Percentiles rank a stretch among this genome's conserved stretches.
phyloP scores from a whole-genome alignment of 1,284 basidiomycete species.

The Entoloma clypeatum region DNA sequence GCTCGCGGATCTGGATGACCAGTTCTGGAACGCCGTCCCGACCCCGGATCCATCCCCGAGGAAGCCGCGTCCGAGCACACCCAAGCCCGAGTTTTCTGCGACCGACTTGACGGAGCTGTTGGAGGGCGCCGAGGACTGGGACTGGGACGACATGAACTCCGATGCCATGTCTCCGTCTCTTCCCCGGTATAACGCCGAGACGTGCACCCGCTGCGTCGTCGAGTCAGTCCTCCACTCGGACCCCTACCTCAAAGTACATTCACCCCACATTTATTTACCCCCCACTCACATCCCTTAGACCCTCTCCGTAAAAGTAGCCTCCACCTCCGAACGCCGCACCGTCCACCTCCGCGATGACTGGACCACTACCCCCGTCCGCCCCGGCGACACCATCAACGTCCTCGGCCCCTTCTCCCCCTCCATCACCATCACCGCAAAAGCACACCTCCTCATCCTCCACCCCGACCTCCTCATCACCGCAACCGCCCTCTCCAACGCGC shows the following conservation, averaged over 20 bases:
- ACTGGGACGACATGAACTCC: slow-evolving; percentile 43
- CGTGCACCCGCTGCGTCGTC: slow-evolving; percentile 51
- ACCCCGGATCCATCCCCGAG: slow-evolving; percentile 34
- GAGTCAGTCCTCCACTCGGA: slow-evolving; percentile 36
- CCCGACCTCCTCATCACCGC: slow-evolving; percentile 89
- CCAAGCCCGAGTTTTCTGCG: slow-evolving; percentile 18
- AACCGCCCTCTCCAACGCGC: slow-evolving; percentile 79
- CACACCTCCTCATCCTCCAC: slow-evolving; percentile 76
- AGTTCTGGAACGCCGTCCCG: slow-evolving; percentile 40
- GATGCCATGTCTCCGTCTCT: slow-evolving; percentile 36
- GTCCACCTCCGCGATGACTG: slow-evolving; percentile 67
- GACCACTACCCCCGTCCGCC: slow-evolving; percentile 50
- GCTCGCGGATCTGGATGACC: slow-evolving; percentile 43
- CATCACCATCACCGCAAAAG: slow-evolving; percentile 53
- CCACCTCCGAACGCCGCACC: slow-evolving; percentile 35
- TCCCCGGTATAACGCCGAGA: slow-evolving; percentile 27
- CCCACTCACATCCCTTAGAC: slow-evolving; percentile 29
- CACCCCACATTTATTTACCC: slow-evolving; percentile 7
- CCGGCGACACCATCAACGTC: slow-evolving; percentile 52
- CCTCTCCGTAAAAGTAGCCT: slow-evolving; percentile 41
- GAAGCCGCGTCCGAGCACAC: slow-evolving; percentile 16
- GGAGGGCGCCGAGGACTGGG: slow-evolving; percentile 59
- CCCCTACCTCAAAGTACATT: slow-evolving; percentile 36
- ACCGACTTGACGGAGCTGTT: slow-evolving; percentile 36
- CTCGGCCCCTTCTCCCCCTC: slow-evolving; percentile 32